A percentile compares a stretch with the other conserved stretches of the same genome.
phyloP scores from a whole-genome alignment of 495 filamentous ascomycete species.

The Aspergillus nidulans region DNA sequence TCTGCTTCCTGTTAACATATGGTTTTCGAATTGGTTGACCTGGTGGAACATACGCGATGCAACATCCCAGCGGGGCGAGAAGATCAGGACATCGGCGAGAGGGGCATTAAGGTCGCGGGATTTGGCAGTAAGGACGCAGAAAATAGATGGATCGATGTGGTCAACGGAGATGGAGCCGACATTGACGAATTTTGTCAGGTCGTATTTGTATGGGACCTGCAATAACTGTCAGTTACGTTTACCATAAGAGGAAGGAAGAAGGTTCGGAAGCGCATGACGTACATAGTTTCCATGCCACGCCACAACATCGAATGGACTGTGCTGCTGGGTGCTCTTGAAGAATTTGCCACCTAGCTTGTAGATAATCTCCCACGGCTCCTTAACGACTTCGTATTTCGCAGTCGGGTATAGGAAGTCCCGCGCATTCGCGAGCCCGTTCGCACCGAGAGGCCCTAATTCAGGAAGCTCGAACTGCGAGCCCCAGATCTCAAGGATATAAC shows the following conservation, averaged over 20 bases:
- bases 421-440: constrained; percentile 47
- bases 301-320: constrained; percentile 50
- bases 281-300: constrained; percentile 53
- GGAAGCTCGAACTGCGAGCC: constrained; percentile 45
- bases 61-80: constrained; percentile 48
- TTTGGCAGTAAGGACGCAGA: constrained; percentile 47
- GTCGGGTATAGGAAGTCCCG: constrained; percentile 45
- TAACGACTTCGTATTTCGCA: constrained; percentile 38
- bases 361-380: constrained; percentile 42
- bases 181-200: constrained; percentile 49
- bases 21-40: not conserved
- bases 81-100: constrained; percentile 47
- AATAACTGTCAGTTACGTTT: constrained; percentile 22
- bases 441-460: constrained; percentile 47
- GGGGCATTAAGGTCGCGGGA: constrained; percentile 39
- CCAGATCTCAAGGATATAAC: constrained; percentile 50
- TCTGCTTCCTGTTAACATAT: constrained; percentile 21
- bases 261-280: no score
- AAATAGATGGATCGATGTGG: constrained; percentile 50
- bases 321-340: constrained; percentile 45
- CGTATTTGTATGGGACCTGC: constrained; percentile 51
- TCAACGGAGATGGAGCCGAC: constrained; percentile 48
- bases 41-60: constrained; percentile 30
- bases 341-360: constrained; percentile 50
- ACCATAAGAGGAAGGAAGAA: no score